Evolutionary conservation across 1,139 yeast genomes (phyloP), one percentile per base, ranked within the genome.

Genomic region (Yarrowia galli): DNA sequence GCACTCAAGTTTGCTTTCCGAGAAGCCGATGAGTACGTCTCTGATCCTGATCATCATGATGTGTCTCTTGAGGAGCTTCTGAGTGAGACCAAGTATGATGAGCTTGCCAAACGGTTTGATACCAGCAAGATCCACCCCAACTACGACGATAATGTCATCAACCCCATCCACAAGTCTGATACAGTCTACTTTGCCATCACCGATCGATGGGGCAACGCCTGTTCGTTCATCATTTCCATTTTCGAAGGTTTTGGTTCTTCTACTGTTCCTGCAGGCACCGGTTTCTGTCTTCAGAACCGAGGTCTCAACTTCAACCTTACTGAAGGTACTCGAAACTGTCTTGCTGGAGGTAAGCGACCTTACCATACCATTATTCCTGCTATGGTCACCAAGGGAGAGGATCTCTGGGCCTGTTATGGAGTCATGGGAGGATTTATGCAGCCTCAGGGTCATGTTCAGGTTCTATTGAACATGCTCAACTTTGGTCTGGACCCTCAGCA

Each of bases 301-400:
- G 96, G 96, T 1, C 86, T 88, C 61, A 90, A 89, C 75, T 91
- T 91, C 79, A 88, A 87, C 72, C 79, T 89, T 68, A 81, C 83
- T 65, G 84, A 85, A 10, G 85, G 85, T 1, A 82, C 86, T 35
- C 81, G 84, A 65, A 91, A 91, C 74, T 82, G 84, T 67, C 78
- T 88, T 53, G 92, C 84, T 69, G 91, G 92, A 0, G 84, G 85
- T 45, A 91, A 91, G 75, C 81, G 96, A 70, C 89, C 95, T 0
- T 91, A 90, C 77, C 96, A 91, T 74, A 91, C 97, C 0, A 91
- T 91, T 70, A 90, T 91, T 69, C 96, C 97, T 0, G 92, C 92
- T 0, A 84, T 90, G 88, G 79, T 80, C 1, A 69, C 71, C 28
- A 80, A 80, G 5, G 73, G 71, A 32, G 81, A 80, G 48, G 81